Evolutionary conservation across 2,329 filamentous ascomycete species (phyloP), one percentile per base, ranked within the genome.

Genomic region (Cladorrhinum sp.): DNA sequence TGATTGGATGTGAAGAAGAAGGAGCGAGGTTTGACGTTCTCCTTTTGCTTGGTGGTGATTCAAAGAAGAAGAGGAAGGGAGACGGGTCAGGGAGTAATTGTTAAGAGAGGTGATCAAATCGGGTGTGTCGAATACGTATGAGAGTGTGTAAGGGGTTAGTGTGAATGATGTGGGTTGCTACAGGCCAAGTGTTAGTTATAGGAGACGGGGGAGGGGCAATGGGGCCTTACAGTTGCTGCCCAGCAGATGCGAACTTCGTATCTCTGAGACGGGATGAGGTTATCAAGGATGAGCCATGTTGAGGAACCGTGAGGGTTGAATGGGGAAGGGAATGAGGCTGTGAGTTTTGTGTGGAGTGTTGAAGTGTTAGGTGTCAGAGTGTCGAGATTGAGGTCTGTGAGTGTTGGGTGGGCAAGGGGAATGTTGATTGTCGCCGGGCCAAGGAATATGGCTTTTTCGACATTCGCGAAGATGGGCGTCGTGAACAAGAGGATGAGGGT

Each of bases 181-280:
- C 9, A 18, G 24, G n/a, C n/a, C n/a, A 27, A 2, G 20, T 25
- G 53, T 60, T 50, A 57, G 36, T 59, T 53, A 64, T 24, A 20
- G 18, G 38, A 29, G 32, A 48, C 38, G 20, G 59, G 38, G 27
- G 64, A 24, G 13, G 24, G 41, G 38, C 24, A 45, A 36, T 22
- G 55, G 25, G 32, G 29, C 81, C 90, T 76, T 82, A 96, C 93
- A 62, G 89, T 95, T 45, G 95, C 95, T 62, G 92, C 82, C 93
- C 93, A 99, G 77, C 93, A 98, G 62, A 97, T 81, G 58, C 95
- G 87, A 53, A 96, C 83, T 78, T 99, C 95, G 79, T 98, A 97
- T 66, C 92, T 84, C 70, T 89, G 88, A 10, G 85, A 85, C 36
- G 85, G 82, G n/a, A 76, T 80, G 58, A 99, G 79, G 32, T 81